Conservation (phyloP, 345 rosid genomes). For the Raphanus sativus region DNA sequence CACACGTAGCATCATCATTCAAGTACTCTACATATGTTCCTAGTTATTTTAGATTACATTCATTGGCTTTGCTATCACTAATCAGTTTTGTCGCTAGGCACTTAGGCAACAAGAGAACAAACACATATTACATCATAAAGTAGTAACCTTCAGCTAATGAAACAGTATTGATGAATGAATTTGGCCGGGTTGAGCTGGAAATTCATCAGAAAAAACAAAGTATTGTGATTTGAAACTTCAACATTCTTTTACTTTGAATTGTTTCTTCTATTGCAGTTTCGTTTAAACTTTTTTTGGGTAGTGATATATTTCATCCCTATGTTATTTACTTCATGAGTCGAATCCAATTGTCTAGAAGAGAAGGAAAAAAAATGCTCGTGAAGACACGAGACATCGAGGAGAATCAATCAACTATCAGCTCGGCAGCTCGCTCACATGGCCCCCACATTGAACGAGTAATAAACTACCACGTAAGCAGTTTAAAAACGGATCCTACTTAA, state of each 20-base stretch:
- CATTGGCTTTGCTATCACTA: not conserved
- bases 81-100: not conserved
- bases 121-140: not conserved
- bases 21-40: not conserved
- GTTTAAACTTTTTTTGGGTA: not conserved
- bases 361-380: not conserved
- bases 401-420: slow-evolving; percentile 30
- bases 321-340: not conserved
- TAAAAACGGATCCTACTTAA: slow-evolving; percentile 1
- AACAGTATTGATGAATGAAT: not conserved
- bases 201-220: not conserved
- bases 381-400: slow-evolving; percentile 26
- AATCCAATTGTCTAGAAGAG: not conserved
- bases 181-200: not conserved
- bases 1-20: not conserved
- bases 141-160: not conserved
- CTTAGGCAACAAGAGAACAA: not conserved
- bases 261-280: not conserved
- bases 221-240: not conserved
- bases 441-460: slow-evolving; percentile 22
- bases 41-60: not conserved
- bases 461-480: not conserved
- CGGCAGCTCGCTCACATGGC: slow-evolving; percentile 31
- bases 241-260: not conserved
- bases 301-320: not conserved